These are phyloP conservation scores for Xerocomus potaroensis DNA, from an alignment of 768 basidiomycete species.

Conservation along the genomic window DNA sequence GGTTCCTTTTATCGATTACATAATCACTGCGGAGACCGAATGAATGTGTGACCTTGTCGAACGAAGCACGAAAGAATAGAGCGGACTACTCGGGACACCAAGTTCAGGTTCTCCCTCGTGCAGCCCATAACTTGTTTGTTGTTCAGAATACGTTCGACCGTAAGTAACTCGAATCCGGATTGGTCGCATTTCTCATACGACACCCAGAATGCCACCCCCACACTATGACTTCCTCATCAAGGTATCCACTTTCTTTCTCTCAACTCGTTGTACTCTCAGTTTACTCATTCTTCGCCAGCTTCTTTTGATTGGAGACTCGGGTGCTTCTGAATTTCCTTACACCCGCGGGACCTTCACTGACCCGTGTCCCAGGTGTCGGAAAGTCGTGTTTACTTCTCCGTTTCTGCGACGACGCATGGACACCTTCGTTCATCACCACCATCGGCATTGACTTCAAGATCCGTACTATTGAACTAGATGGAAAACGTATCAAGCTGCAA, in stretches of 20 bases:
- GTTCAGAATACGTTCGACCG: background rate
- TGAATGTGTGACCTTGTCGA: too few relatives aligned
- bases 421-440: slow-evolving; percentile 97
- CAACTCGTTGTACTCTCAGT: slow-evolving; percentile 3
- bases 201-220: slow-evolving; percentile 72
- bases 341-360: slow-evolving; percentile 7
- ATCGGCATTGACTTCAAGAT: slow-evolving; percentile 99
- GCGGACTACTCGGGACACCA: too few relatives aligned
- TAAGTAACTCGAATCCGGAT: background rate
- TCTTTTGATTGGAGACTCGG: slow-evolving; percentile 94
- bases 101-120: too few relatives aligned
- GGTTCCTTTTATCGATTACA: background rate
- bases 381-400: slow-evolving; percentile 94
- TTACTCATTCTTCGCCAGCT: slow-evolving; percentile 46
- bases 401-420: slow-evolving; percentile 99
- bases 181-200: background rate
- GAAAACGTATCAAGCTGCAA: slow-evolving; percentile 98
- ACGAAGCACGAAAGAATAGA: too few relatives aligned
- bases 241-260: slow-evolving; percentile 35
- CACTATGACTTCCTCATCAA: slow-evolving; percentile 99
- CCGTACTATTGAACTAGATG: slow-evolving; percentile 96
- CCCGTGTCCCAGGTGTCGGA: slow-evolving; percentile 65
- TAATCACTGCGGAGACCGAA: slow-evolving; percentile 19
- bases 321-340: slow-evolving; percentile 34
- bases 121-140: background rate